Evolutionary conservation across 164 flowering plant genomes (phyloP), one percentile per base, ranked within the genome.

Genomic region (Taxillus chinensis): DNA sequence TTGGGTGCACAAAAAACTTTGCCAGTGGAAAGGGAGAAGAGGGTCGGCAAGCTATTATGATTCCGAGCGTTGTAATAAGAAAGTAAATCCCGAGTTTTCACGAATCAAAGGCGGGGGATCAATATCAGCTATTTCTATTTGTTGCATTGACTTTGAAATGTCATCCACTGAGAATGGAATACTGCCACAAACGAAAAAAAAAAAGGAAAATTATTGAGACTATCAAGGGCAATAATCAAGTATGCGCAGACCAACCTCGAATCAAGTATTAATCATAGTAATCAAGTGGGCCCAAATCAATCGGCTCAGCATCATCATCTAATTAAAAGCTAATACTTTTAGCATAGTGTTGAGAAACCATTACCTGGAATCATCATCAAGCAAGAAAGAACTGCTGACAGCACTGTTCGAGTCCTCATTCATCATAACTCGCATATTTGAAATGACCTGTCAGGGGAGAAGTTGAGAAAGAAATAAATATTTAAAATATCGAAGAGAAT

Each of bases 161-260:
- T 95, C 97, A 63, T 95, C 99, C 68, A 89, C 86, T 0, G 96
- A 70, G 79, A 95, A 95, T 0, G 97, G 99, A 59, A 95, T 91
- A 83, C 99, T 95, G 93, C 84, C 64, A 62, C 5, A n/a, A 27
- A 43, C 10, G 5, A 16, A 38, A 57, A 51, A 14, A 48, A 48
- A 48, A 7, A 3, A 5, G 51, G 13, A 48, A 11, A 48, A 2
- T 3, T 14, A 48, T 48, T 48, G 51, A 48, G 51, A 14, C 9
- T 48, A 48, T 27, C 27, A 48, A 48, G 9, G 51, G 51, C 12
- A 14, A 48, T 14, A 48, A 8, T 11, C 51, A 11, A 48, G 13
- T 48, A 8, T 48, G 9, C 51, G 4, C 12, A 3, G 9, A 8
- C 11, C 10, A 43, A 43, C 3, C 51, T 48, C 51, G 4, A 48